Evolutionary conservation across 164 flowering plant genomes (phyloP).

Genomic region (Cinnamomum chago): DNA sequence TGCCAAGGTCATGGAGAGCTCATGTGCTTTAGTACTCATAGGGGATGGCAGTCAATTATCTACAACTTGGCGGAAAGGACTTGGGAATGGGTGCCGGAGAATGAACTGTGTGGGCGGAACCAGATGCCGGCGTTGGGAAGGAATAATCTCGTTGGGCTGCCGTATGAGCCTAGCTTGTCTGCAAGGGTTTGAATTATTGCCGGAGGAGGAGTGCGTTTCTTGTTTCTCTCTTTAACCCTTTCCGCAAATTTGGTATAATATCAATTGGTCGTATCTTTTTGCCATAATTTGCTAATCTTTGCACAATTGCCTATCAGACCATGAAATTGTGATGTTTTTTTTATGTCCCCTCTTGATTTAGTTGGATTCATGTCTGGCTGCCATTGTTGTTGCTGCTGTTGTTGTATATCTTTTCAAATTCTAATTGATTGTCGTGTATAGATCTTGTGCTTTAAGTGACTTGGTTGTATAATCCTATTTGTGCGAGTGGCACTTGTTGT

Average conservation of each 20-base stretch:
- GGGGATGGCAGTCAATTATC: constrained; percentile 28
- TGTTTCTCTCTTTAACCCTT: not conserved
- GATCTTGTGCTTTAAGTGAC: too few species aligned
- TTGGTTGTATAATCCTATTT: too few species aligned
- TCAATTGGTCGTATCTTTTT: not conserved
- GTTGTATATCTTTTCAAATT: not conserved
- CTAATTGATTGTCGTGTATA: too few species aligned
- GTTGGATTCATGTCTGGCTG: not conserved
- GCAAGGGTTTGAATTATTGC: constrained; percentile 16
- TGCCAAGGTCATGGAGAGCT: constrained; percentile 30
- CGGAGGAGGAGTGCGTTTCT: not conserved
- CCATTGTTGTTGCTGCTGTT: not conserved
- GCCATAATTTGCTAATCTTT: not conserved
- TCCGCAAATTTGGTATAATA: too few species aligned
- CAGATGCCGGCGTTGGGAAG: constrained; percentile 21
- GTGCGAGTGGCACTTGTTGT: too few species aligned
- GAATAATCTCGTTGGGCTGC: constrained; percentile 22
- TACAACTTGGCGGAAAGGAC: constrained; percentile 15
- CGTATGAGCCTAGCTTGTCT: constrained; percentile 24
- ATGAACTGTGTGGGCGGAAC: constrained; percentile 14
- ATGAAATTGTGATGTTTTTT: not conserved
- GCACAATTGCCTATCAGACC: not conserved
- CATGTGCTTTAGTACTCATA: constrained; percentile 27
- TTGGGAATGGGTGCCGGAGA: constrained; percentile 22
- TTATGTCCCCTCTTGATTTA: not conserved